Percentiles rank a stretch among this genome's conserved stretches.
Evolutionary conservation across 106 monocot species (phyloP).

Genomic region (Alisma plantagoaquatica): DNA sequence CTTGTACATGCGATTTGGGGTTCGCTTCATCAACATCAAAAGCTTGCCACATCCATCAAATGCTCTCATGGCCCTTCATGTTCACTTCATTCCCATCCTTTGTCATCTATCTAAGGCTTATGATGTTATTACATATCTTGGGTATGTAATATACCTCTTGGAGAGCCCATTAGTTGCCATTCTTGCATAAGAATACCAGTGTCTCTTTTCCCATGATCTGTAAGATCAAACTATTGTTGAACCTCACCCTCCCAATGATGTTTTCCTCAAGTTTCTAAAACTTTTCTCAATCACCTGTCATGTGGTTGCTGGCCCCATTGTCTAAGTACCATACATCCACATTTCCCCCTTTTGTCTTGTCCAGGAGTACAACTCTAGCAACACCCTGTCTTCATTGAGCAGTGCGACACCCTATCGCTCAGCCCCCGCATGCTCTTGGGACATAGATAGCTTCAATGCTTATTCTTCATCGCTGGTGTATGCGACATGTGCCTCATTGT

Average conservation of each 20-base stretch:
- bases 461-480: background rate
- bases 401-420: background rate
- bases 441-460: background rate
- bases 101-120: conserved; percentile 1
- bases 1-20: no score
- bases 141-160: no score
- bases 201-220: no score
- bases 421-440: background rate
- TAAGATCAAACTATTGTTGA: background rate
- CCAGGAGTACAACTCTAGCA: no score
- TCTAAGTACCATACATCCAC: no score
- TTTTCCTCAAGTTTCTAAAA: conserved; percentile 1
- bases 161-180: no score
- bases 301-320: background rate
- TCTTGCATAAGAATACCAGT: no score
- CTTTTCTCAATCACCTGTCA: background rate
- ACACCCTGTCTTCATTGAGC: background rate
- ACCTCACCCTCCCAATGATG: conserved; percentile 2
- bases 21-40: no score
- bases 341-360: no score
- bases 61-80: background rate
- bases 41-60: no score
- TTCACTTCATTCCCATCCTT: background rate
- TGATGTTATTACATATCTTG: conserved; percentile 1
- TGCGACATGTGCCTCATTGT: no score